Base-by-base conservation (phyloP, 345 rosid species). In the Kernera saxatilis region DNA sequence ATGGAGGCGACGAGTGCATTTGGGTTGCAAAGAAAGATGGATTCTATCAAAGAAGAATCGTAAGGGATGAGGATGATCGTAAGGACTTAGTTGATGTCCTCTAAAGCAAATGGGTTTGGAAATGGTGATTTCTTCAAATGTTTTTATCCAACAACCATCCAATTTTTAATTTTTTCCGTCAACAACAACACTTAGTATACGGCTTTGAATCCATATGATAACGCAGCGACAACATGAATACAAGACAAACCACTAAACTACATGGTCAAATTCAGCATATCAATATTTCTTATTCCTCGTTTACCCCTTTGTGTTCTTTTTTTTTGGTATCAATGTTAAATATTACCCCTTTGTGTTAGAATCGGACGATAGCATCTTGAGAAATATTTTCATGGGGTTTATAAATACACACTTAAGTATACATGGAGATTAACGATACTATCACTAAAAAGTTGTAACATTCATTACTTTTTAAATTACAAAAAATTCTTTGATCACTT, bases 51-150 rank as follows among this genome's bases (percentile, higher is more conserved):
- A 62, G 70, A 54, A 62, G 2, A 29, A 54, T 41, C 19, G 12
- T 30, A 12, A 66, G 23, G n/a, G 46, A 54, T 30, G 41, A 11
- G 0, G 13, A n/a, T 56, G 27, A 23, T 37, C 11, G 4, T 3
- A 62, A 12, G 69, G 17, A 19, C 7, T 56, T 17, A 23, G 37
- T 36, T 7, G 78, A 74, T 58, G 26, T 74, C 19, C 44, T 67
- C 15, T 30, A 48, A 66, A 74, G 78, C 61, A 74, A 37, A 57
- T 74, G 78, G 78, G 78, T 74, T 15, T 74, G 73, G 77, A 66
- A 56, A 73, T 73, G 77, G 77, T 73, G 60, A 73, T 10, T 61
- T 14, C 0, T 21, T 4, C n/a, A n/a, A 18, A 46, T 25, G 1
- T 37, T 37, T 18, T 37, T 9, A 19, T 14, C 3, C 25, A 44